A percentile compares a stretch with the other conserved stretches of the same genome.
Conservation (phyloP, 495 filamentous ascomycete genomes). For the Neurospora sp. region DNA sequence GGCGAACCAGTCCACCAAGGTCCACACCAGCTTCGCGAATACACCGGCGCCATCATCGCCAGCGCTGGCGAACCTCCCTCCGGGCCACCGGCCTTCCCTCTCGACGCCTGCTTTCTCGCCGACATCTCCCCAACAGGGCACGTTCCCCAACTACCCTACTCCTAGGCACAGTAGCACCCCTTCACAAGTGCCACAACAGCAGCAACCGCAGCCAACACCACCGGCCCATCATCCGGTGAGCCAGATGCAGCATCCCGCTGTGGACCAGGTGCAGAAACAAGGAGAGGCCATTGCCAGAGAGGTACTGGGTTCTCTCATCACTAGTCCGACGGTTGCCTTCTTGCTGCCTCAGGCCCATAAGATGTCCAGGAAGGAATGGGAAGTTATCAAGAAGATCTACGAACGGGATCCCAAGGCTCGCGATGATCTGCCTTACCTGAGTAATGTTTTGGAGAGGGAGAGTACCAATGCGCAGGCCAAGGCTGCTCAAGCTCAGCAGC, state of each 20-base stretch:
- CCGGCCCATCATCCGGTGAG: constrained; percentile 16
- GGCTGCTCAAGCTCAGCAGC: constrained; percentile 6
- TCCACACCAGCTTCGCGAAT: constrained; percentile 2
- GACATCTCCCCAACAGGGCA: constrained; percentile 32
- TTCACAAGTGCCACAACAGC: constrained; percentile 16
- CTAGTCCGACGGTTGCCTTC: constrained; percentile 54
- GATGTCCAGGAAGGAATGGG: constrained; percentile 53
- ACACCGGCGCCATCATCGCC: constrained; percentile 20
- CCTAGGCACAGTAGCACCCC: constrained; percentile 23
- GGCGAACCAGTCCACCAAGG: constrained; percentile 10
- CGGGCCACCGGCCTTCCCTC: constrained; percentile 25
- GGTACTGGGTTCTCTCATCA: constrained; percentile 49
- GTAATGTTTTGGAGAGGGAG: constrained; percentile 34
- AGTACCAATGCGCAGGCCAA: constrained; percentile 10
- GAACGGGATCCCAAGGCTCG: constrained; percentile 39
- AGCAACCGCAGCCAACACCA: constrained; percentile 13
- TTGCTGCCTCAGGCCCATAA: constrained; percentile 55
- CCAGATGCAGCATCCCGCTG: neutral
- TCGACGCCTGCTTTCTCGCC: constrained; percentile 39
- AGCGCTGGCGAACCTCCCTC: constrained; percentile 7
- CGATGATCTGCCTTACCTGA: constrained; percentile 39
- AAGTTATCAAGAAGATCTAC: constrained; percentile 51
- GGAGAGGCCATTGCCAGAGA: constrained; percentile 44
- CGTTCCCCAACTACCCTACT: constrained; percentile 23
- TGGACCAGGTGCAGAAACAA: constrained; percentile 16